Conservation (phyloP, 306 rosid species). For the Medicago arabica region DNA sequence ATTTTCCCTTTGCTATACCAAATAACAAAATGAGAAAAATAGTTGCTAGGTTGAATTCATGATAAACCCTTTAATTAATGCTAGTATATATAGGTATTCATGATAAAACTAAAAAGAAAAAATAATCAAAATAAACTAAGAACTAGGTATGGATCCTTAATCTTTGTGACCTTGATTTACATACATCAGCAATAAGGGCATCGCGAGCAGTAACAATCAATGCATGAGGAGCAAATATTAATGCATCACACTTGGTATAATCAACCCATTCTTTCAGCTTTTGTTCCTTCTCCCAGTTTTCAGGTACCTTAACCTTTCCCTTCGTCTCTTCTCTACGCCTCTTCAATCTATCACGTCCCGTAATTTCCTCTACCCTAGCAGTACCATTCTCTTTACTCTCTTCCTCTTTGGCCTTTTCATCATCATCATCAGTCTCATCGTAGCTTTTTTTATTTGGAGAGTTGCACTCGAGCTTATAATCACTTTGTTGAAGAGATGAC, state of each 20-base stretch:
- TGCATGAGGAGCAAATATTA: conserved; percentile 51
- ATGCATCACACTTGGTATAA: conserved; percentile 57
- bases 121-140: conserved; percentile 14
- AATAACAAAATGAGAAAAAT: conserved; percentile 8
- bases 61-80: neutral
- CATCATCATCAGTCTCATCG: neutral
- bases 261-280: conserved; percentile 66
- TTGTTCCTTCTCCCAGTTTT: conserved; percentile 67
- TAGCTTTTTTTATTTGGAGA: neutral
- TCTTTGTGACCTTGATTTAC: conserved; percentile 47
- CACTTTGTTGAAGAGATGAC: conserved; percentile 40
- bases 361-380: conserved; percentile 18
- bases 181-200: conserved; percentile 61
- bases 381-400: neutral
- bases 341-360: conserved; percentile 64
- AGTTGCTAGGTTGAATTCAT: neutral
- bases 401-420: neutral
- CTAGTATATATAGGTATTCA: neutral
- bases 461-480: conserved; percentile 11
- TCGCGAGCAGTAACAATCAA: conserved; percentile 65
- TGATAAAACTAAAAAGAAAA: conserved; percentile 11
- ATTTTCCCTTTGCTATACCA: conserved; percentile 19
- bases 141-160: conserved; percentile 53
- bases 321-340: conserved; percentile 65
- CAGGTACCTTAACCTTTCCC: conserved; percentile 59